Conservation (phyloP, 192 early-diverging fungal species). For the Umbelopsis isabellina region DNA sequence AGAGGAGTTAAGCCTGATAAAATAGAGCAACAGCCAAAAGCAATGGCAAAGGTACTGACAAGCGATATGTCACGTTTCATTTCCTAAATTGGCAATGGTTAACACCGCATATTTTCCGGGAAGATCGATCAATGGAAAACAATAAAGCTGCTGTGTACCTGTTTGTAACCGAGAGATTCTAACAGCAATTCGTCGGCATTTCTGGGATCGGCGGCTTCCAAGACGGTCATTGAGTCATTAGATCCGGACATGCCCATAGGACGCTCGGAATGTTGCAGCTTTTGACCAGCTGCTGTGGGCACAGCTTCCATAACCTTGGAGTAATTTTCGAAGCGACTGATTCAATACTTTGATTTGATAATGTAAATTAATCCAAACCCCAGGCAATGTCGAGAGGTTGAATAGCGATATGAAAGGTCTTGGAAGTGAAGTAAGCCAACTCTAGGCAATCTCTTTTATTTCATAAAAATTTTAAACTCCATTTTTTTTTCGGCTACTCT, state of each 20-base stretch:
- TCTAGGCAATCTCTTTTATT: no score
- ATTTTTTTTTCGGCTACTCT: not conserved
- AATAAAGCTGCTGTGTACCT: conserved; percentile 27
- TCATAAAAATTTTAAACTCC: no score
- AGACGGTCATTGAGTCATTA: conserved; percentile 5
- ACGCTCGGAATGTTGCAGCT: conserved; percentile 13
- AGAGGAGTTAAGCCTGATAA: conserved; percentile 58
- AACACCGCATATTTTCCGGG: not conserved
- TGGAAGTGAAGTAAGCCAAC: no score
- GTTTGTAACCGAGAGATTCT: conserved; percentile 45
- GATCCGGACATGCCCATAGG: conserved; percentile 2
- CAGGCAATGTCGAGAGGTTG: no score
- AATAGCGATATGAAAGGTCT: no score
- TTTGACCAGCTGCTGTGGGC: conserved; percentile 14
- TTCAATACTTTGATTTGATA: no score
- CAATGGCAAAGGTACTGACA: conserved; percentile 54
- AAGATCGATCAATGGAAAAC: not conserved
- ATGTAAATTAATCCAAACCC: no score
- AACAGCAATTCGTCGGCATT: conserved; percentile 26
- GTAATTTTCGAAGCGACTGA: not conserved
- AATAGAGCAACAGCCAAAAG: conserved; percentile 57
- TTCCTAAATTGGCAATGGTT: conserved; percentile 40
- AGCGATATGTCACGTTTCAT: conserved; percentile 54
- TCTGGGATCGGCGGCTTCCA: not conserved
- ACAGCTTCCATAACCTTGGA: conserved; percentile 14